Conservation (phyloP, 495 filamentous ascomycete genomes). For the Polyplosphaeria fusca region DNA sequence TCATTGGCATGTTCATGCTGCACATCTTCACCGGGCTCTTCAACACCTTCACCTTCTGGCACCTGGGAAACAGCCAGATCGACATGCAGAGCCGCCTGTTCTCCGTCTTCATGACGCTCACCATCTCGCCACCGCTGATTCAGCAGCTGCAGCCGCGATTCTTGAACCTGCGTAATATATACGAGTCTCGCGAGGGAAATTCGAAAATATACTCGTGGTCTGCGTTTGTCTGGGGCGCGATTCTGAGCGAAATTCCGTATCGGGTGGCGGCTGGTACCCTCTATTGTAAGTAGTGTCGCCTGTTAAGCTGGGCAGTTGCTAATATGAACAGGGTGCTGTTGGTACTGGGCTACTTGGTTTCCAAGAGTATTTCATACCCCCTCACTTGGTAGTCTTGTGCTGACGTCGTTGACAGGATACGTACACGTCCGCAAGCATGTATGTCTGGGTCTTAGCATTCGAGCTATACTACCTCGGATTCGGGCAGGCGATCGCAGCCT, state of each 20-base stretch:
- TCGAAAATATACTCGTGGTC: constrained; percentile 71
- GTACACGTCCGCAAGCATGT: constrained; percentile 56
- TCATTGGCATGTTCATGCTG: constrained; percentile 53
- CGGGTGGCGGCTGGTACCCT: constrained; percentile 57
- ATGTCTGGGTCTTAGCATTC: constrained; percentile 62
- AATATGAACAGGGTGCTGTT: constrained; percentile 44
- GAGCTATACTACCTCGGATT: constrained; percentile 72
- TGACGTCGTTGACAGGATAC: too few relatives aligned
- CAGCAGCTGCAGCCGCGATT: constrained; percentile 69
- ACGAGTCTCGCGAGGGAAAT: constrained; percentile 65
- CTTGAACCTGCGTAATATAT: constrained; percentile 61
- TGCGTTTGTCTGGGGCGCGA: constrained; percentile 64
- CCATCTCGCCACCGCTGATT: constrained; percentile 59
- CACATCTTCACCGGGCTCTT: constrained; percentile 64
- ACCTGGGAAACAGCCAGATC: constrained; percentile 54
- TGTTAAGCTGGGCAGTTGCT: not conserved
- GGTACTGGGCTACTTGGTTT: constrained; percentile 57
- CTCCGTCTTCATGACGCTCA: constrained; percentile 69
- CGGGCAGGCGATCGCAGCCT: constrained; percentile 71
- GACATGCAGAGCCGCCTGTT: constrained; percentile 67
- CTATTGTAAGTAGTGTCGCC: constrained; percentile 50
- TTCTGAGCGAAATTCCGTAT: constrained; percentile 73
- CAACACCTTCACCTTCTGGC: constrained; percentile 64
- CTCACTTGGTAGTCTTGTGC: too few relatives aligned
- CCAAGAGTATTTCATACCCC: too few relatives aligned